Percentiles rank a stretch among this genome's conserved stretches.
Conservation (phyloP, 768 basidiomycete genomes). For the Amylocystis lapponica region DNA sequence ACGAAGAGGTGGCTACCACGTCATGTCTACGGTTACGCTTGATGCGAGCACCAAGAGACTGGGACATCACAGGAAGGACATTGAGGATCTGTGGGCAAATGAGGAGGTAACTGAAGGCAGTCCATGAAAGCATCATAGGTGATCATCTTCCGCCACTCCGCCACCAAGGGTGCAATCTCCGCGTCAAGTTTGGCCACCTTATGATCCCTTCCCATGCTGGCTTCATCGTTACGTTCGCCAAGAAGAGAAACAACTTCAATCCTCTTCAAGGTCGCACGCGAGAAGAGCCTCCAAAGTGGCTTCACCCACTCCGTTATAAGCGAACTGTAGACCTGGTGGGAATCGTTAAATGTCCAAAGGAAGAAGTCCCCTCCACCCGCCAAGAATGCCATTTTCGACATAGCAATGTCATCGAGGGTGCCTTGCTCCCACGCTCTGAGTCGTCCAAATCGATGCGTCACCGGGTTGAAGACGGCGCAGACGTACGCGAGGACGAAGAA, state of each 20-base stretch:
- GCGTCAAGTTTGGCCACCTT: too few relatives aligned
- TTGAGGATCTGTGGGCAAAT: too few relatives aligned
- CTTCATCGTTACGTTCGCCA: background rate
- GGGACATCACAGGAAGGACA: too few relatives aligned
- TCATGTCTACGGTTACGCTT: too few relatives aligned
- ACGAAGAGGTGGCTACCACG: too few relatives aligned
- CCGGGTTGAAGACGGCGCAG: background rate
- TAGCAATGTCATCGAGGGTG: too few relatives aligned
- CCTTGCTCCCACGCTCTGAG: background rate
- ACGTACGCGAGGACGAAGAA: conserved; percentile 4
- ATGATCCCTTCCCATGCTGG: background rate
- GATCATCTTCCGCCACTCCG: background rate
- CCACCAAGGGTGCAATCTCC: background rate
- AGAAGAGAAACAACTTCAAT: too few relatives aligned
- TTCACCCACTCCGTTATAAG: background rate
- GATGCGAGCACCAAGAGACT: too few relatives aligned
- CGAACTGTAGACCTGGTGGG: background rate
- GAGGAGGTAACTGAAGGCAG: too few relatives aligned
- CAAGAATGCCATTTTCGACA: too few relatives aligned
- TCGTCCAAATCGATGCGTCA: background rate
- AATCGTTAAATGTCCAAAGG: background rate
- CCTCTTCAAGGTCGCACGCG: background rate
- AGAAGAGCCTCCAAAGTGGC: background rate
- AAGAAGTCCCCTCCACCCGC: too few relatives aligned
- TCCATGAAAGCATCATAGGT: background rate